Evolutionary conservation across 345 rosid species (phyloP).

Genomic region (Rhodamnia rubescens): DNA sequence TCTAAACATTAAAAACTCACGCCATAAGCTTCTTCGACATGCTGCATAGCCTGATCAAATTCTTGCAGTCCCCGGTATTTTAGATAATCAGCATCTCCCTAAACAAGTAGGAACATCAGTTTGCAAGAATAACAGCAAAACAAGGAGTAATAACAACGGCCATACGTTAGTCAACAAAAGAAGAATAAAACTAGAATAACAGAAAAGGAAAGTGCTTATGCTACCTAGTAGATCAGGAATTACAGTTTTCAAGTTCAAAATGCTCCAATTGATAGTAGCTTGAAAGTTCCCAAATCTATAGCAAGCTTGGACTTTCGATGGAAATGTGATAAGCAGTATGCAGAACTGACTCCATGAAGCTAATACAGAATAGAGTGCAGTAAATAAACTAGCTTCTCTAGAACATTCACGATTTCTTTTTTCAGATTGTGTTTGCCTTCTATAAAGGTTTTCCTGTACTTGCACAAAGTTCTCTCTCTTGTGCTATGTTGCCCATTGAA

Average conservation of each 20-base stretch:
- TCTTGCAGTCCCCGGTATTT: slow-evolving; percentile 82
- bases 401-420: background rate
- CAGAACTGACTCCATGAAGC: background rate
- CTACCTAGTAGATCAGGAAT: background rate
- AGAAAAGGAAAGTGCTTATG: background rate
- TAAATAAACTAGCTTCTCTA: background rate
- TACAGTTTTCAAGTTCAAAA: background rate
- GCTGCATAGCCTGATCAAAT: slow-evolving; percentile 92
- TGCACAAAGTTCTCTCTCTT: background rate
- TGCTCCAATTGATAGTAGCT: background rate
- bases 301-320: background rate
- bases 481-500: background rate
- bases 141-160: background rate
- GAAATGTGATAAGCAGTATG: background rate
- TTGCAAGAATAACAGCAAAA: background rate
- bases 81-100: slow-evolving; percentile 78
- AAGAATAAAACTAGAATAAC: background rate
- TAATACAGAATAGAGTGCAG: background rate
- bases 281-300: background rate
- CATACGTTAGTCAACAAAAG: background rate
- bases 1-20: slow-evolving; percentile 29
- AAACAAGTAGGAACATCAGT: background rate
- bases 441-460: background rate
- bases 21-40: slow-evolving; percentile 57
- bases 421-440: background rate